Evolutionary conservation across 2,329 filamentous ascomycete species (phyloP), one percentile per base, ranked within the genome.

Genomic region (Cryphonectria nitschkei): DNA sequence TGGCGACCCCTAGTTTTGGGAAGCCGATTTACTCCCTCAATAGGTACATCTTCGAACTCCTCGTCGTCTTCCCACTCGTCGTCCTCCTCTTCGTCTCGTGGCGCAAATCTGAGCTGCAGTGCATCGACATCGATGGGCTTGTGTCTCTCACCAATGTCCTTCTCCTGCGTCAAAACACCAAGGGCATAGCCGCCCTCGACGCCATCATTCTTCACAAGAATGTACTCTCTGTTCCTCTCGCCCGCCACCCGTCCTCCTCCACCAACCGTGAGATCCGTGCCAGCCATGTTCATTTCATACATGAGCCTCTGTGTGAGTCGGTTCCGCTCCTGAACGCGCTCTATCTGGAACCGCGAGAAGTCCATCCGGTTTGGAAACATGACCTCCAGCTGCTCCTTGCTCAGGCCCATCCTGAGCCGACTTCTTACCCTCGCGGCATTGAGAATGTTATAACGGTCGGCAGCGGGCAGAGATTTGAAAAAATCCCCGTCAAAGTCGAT

Each of bases 281-380:
- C 91, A 29, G 90, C 91, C 93, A 97, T 97, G 50, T 95, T 95
- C 75, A 95, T 94, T 76, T 99, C 88, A 76, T 93, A 89, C 96
- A 99, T 99, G 70, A 99, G 83, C 54, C 95, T 88, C 79, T 99
- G 96, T 0, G 97, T 99, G 41, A 99, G 86, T 73, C 97, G 93
- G 77, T 99, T 99, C 65, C 97, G 87, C 82, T 99, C 95, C 75
- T 88, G 89, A 14, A 98, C 97, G 70, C 96, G 87, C 78, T 98
- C 96, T 70, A 99, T 97, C 80, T 99, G 96, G 77, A 99, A 99
- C 73, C 87, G 92, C 0, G 95, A 98, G 78, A 99, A 99, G 0
- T 92, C 96, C 94, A 99, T 98, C 37, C 96, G 90, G 79, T 99
- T 92, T 0, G 96, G 95, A 79, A 99, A 99, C 96, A 99, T 99